Conservation (phyloP, 2,329 filamentous ascomycete genomes). For the Trichoderma asperellum region DNA sequence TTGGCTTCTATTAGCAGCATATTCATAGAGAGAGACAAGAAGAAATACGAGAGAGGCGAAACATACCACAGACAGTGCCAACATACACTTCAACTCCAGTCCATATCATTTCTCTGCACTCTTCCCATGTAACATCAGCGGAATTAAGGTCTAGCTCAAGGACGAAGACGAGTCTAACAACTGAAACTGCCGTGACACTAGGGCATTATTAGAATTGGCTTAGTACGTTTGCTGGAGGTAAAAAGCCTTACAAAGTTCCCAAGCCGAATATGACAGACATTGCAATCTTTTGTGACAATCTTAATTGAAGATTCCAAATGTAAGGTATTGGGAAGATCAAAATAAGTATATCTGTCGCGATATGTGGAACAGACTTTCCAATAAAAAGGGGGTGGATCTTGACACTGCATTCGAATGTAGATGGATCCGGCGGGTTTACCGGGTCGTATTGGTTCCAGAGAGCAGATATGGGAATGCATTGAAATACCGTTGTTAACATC, state of each 20-base stretch:
- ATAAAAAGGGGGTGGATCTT: constrained; percentile 33
- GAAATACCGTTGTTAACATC: constrained; percentile 28
- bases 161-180: constrained; percentile 30
- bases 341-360: constrained; percentile 36
- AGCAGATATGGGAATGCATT: constrained; percentile 31
- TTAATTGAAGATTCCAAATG: constrained; percentile 34
- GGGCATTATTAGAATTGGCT: neutral
- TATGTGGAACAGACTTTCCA: constrained; percentile 35
- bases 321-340: constrained; percentile 35
- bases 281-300: constrained; percentile 33
- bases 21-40: neutral
- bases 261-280: constrained; percentile 34
- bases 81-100: constrained; percentile 34
- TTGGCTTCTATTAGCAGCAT: neutral
- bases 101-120: constrained; percentile 29
- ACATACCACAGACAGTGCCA: constrained; percentile 35
- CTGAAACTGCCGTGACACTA: constrained; percentile 31
- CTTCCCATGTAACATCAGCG: constrained; percentile 37
- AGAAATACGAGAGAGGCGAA: neutral
- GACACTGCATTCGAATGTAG: constrained; percentile 29
- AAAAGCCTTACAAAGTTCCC: constrained; percentile 33
- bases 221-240: neutral
- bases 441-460: constrained; percentile 32
- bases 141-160: constrained; percentile 29
- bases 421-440: constrained; percentile 20